Conservation (phyloP, 2,329 filamentous ascomycete species). For the Aspergillus terreus region DNA sequence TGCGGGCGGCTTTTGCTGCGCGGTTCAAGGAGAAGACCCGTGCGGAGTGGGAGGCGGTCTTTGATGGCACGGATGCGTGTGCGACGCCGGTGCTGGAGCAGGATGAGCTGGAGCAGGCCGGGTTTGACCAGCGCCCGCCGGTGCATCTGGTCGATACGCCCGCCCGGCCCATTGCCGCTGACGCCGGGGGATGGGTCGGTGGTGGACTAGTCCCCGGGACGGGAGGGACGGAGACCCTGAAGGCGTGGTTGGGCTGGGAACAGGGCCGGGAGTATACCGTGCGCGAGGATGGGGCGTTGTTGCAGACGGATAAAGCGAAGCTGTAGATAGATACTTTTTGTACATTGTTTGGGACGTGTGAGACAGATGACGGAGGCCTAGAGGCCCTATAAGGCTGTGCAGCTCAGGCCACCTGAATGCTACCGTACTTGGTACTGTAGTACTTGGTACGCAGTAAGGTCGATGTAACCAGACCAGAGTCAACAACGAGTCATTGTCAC, state of each 20-base stretch:
- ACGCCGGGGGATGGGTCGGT: slow-evolving; percentile 66
- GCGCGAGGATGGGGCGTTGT: slow-evolving; percentile 56
- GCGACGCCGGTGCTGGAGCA: slow-evolving; percentile 83
- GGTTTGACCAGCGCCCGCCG: slow-evolving; percentile 46
- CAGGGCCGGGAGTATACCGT: slow-evolving; percentile 69
- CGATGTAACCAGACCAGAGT: neutral
- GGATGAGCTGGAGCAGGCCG: slow-evolving; percentile 61
- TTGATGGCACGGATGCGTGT: slow-evolving; percentile 89
- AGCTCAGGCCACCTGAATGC: neutral
- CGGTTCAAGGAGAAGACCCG: slow-evolving; percentile 69
- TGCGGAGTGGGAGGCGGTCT: slow-evolving; percentile 76
- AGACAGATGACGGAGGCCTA: neutral
- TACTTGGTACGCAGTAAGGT: neutral
- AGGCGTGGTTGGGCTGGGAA: slow-evolving; percentile 73
- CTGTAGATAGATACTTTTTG: slow-evolving; percentile 9
- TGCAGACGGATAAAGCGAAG: slow-evolving; percentile 40
- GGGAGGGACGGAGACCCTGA: slow-evolving; percentile 67
- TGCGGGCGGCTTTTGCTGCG: slow-evolving; percentile 58
- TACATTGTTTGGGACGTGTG: neutral
- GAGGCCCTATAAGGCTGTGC: neutral
- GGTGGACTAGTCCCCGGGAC: slow-evolving; percentile 60
- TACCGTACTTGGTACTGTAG: too few relatives aligned
- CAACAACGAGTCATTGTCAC: neutral
- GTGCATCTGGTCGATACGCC: slow-evolving; percentile 64
- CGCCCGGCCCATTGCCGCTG: slow-evolving; percentile 53